phyloP scores from a whole-genome alignment of 2,329 filamentous ascomycete species.

The Cercospora citrullina region DNA sequence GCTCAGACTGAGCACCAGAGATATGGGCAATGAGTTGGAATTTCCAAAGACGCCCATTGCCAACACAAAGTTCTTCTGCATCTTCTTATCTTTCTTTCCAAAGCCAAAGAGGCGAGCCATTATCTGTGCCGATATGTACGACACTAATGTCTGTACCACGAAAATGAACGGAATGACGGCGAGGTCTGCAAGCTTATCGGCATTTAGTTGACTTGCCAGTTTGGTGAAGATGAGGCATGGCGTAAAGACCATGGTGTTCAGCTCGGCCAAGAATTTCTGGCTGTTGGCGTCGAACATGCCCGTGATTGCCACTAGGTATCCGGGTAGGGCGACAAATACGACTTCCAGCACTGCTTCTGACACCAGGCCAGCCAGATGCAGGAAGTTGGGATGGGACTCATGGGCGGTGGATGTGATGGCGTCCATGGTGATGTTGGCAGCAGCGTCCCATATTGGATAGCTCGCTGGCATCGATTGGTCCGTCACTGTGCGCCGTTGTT shows the following conservation, averaged over 20 bases:
- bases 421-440: conserved; percentile 35
- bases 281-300: conserved; percentile 95
- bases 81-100: conserved; percentile 52
- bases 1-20: conserved; percentile 88
- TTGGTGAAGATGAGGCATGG: conserved; percentile 98
- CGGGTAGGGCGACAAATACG: conserved; percentile 89
- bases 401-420: conserved; percentile 25
- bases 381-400: conserved; percentile 59
- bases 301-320: conserved; percentile 84
- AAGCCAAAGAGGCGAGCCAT: conserved; percentile 78
- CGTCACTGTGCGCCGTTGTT: conserved; percentile 36
- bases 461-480: conserved; percentile 31
- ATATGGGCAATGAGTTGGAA: conserved; percentile 96
- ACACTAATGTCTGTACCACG: conserved; percentile 80
- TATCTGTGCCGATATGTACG: conserved; percentile 71
- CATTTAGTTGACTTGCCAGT: conserved; percentile 88
- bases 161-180: conserved; percentile 97
- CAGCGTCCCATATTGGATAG: conserved; percentile 34
- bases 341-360: conserved; percentile 95
- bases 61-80: conserved; percentile 89
- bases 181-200: conserved; percentile 84
- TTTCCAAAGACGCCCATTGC: conserved; percentile 99
- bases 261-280: conserved; percentile 93
- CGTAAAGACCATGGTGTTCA: conserved; percentile 95
- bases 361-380: conserved; percentile 74